Evolutionary conservation across 2,329 filamentous ascomycete species (phyloP).

Genomic region (Neofusicoccum sp.): DNA sequence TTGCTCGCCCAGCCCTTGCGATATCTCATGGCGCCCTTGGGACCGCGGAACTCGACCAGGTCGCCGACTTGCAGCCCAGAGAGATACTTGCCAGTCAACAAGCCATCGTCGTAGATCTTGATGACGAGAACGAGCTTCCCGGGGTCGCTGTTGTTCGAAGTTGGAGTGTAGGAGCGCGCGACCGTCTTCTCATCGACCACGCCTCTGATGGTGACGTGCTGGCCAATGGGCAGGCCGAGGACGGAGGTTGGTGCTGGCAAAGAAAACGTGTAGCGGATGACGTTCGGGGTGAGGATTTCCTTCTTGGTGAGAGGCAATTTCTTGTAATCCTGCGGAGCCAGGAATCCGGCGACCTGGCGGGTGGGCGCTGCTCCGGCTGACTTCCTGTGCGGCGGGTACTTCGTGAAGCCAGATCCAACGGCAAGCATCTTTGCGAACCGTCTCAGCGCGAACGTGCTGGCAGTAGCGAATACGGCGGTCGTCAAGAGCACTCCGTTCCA

Average conservation of each 20-base stretch:
- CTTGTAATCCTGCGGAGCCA: constrained; percentile 44
- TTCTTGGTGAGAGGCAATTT: constrained; percentile 42
- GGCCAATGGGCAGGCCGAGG: constrained; percentile 36
- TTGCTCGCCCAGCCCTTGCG: constrained; percentile 38
- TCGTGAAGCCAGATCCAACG: constrained; percentile 19
- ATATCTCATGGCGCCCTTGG: constrained; percentile 58
- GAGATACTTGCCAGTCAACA: constrained; percentile 52
- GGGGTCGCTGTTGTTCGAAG: constrained; percentile 58
- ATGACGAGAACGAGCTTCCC: constrained; percentile 54
- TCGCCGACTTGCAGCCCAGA: constrained; percentile 49
- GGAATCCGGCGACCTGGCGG: constrained; percentile 4
- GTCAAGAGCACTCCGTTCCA: constrained; percentile 38
- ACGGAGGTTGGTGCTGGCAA: constrained; percentile 25
- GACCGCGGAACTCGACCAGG: constrained; percentile 53
- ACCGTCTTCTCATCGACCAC: constrained; percentile 62
- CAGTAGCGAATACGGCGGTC: constrained; percentile 21
- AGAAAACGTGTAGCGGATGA: constrained; percentile 28
- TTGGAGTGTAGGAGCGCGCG: constrained; percentile 29
- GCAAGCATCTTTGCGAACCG: constrained; percentile 21
- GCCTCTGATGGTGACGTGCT: constrained; percentile 43
- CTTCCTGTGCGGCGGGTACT: constrained; percentile 41
- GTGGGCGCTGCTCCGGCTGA: neutral
- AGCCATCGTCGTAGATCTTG: constrained; percentile 52
- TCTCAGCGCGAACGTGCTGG: constrained; percentile 18
- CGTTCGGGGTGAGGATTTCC: constrained; percentile 23